Conservation (phyloP, 192 early-diverging fungal genomes). For the Rhizophagus clarus region DNA sequence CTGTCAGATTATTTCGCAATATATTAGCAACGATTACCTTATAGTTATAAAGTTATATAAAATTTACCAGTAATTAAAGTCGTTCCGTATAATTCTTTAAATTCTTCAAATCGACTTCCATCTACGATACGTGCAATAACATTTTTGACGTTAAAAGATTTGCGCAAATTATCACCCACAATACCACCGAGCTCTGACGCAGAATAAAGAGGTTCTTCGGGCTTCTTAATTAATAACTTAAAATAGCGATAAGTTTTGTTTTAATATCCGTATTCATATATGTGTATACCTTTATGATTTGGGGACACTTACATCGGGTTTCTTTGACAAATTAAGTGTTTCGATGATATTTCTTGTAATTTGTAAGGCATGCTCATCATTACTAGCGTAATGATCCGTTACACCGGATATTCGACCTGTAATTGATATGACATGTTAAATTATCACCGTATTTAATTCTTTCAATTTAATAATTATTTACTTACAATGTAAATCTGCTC, state of each 20-base stretch:
- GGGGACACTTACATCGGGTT: conserved; percentile 46
- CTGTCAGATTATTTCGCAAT: conserved; percentile 35
- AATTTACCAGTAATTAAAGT: conserved; percentile 77
- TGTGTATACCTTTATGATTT: not conserved
- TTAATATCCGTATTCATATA: not conserved
- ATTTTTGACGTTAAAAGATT: conserved; percentile 86
- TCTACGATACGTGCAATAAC: conserved; percentile 96
- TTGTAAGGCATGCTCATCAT: conserved; percentile 86
- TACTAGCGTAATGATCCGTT: conserved; percentile 88
- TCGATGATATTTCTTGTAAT: conserved; percentile 83
- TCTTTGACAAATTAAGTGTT: conserved; percentile 83
- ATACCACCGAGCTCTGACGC: conserved; percentile 89
- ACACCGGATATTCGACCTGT: conserved; percentile 84
- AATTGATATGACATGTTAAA: not conserved
- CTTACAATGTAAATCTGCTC: conserved; percentile 93
- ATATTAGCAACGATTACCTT: not conserved
- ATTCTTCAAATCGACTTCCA: conserved; percentile 87
- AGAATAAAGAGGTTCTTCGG: conserved; percentile 81
- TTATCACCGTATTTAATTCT: not conserved
- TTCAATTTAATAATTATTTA: conserved; percentile 3
- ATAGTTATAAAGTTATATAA: not conserved
- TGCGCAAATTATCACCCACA: conserved; percentile 88
- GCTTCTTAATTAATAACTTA: conserved; percentile 35
- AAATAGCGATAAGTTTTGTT: not conserved
- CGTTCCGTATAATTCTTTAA: conserved; percentile 91